A percentile compares a stretch with the other conserved stretches of the same genome.
These are phyloP conservation scores for Brasenia schreberi DNA, from an alignment of 164 flowering plant genomes.

Conservation along the genomic window DNA sequence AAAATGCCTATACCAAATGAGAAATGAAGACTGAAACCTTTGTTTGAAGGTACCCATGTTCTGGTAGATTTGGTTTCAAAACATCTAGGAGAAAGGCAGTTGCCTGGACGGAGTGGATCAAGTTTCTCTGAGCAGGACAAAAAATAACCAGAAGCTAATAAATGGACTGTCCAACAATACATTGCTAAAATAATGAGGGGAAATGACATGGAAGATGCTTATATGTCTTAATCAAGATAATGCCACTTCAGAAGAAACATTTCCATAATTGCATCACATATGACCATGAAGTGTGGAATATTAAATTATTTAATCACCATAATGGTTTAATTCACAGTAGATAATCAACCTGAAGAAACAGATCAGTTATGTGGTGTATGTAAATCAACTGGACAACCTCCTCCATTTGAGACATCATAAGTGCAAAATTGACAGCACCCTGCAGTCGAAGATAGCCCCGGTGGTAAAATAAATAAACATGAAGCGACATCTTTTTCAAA, in stretches of 20 bases:
- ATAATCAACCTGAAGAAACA: conserved; percentile 79
- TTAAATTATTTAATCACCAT: too few relatives aligned
- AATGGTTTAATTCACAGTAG: neutral
- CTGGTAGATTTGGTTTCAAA: conserved; percentile 70
- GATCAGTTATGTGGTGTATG: conserved; percentile 85
- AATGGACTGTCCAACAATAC: too few relatives aligned
- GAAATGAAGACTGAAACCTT: conserved; percentile 27
- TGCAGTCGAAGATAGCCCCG: conserved; percentile 8
- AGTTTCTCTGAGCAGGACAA: conserved; percentile 36
- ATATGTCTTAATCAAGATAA: too few relatives aligned
- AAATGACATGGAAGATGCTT: too few relatives aligned
- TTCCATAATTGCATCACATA: too few relatives aligned
- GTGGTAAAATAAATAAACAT: too few relatives aligned
- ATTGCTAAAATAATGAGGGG: too few relatives aligned
- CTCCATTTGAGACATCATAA: conserved; percentile 99
- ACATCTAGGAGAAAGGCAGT: conserved; percentile 77
- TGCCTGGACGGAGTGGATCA: conserved; percentile 80
- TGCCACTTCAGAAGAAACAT: too few relatives aligned
- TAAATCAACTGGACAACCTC: conserved; percentile 97
- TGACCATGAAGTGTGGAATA: too few relatives aligned
- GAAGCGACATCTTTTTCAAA: too few relatives aligned
- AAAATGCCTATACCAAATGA: neutral
- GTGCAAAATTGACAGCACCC: conserved; percentile 99
- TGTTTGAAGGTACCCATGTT: conserved; percentile 63
- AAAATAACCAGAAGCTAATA: too few relatives aligned